Percentiles rank a stretch among this genome's conserved stretches.
Conservation (phyloP, 306 rosid species). For the Psophocarpus tetragonolobus region DNA sequence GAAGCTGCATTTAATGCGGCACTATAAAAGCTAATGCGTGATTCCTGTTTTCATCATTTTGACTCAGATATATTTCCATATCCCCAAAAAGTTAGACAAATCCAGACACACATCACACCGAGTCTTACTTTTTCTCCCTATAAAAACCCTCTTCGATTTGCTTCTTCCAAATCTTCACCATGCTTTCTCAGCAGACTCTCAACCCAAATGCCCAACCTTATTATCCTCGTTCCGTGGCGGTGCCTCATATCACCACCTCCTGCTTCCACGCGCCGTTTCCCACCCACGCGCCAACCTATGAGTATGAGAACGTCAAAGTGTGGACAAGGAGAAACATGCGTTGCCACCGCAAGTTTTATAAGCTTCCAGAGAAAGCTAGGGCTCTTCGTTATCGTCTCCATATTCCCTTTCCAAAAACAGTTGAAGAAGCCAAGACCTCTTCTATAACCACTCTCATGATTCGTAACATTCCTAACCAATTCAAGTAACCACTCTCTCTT, state of each 20-base stretch:
- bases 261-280: too few species aligned
- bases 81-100: background rate
- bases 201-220: constrained; percentile 25
- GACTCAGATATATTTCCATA: background rate
- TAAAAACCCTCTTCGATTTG: too few species aligned
- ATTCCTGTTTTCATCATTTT: constrained; percentile 24
- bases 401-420: constrained; percentile 8
- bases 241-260: too few species aligned
- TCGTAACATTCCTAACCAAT: constrained; percentile 32
- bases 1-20: constrained; percentile 6
- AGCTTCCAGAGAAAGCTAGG: background rate
- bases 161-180: background rate
- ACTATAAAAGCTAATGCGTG: background rate
- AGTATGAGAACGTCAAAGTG: background rate
- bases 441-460: constrained; percentile 31
- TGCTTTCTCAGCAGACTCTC: background rate
- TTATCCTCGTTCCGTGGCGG: background rate
- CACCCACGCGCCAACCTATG: background rate
- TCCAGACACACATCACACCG: background rate
- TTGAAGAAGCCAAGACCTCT: background rate
- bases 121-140: background rate
- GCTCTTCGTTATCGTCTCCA: background rate
- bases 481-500: background rate
- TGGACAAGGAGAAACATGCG: background rate
- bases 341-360: background rate